A percentile compares a stretch with the other conserved stretches of the same genome.
Conservation (phyloP, 179 eudicot species). For the Beta lomatogona region DNA sequence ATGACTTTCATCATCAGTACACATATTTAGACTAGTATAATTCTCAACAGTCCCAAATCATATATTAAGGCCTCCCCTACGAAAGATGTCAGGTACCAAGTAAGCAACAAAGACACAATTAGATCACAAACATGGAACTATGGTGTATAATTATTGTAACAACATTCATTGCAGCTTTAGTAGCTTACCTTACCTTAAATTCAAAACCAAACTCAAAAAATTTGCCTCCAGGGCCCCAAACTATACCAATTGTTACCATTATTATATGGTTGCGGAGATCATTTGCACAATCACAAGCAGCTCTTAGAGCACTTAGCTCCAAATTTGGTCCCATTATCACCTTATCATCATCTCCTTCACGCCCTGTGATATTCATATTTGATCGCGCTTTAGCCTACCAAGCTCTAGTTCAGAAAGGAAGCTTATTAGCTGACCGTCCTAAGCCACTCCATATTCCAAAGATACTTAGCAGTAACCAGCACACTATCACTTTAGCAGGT, state of each 20-base stretch:
- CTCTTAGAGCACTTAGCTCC: not conserved
- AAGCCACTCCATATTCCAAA: constrained; percentile 12
- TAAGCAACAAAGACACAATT: not conserved
- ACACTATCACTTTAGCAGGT: constrained; percentile 11
- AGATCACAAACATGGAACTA: constrained; percentile 18
- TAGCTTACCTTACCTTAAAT: not conserved
- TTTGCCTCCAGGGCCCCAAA: constrained; percentile 17
- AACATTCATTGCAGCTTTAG: not conserved
- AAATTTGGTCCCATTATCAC: constrained; percentile 27
- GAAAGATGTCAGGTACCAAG: not conserved
- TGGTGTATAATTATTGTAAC: constrained; percentile 11
- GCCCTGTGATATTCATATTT: constrained; percentile 8
- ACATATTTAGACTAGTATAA: not conserved
- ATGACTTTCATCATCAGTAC: not conserved
- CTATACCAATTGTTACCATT: constrained; percentile 13
- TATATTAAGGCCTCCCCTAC: not conserved
- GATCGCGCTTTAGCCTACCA: constrained; percentile 13
- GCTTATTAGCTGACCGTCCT: constrained; percentile 20
- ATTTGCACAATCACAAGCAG: constrained; percentile 9
- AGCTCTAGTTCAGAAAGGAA: constrained; percentile 18
- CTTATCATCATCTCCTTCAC: constrained; percentile 3
- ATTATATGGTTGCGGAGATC: constrained; percentile 18
- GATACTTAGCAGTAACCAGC: constrained; percentile 23
- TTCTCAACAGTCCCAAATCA: not conserved
- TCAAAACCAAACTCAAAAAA: not conserved